A percentile compares a stretch with the other conserved stretches of the same genome.
These are phyloP conservation scores for Ceratocystis ficicola DNA, from an alignment of 2,329 filamentous ascomycete species.

Conservation along the genomic window DNA sequence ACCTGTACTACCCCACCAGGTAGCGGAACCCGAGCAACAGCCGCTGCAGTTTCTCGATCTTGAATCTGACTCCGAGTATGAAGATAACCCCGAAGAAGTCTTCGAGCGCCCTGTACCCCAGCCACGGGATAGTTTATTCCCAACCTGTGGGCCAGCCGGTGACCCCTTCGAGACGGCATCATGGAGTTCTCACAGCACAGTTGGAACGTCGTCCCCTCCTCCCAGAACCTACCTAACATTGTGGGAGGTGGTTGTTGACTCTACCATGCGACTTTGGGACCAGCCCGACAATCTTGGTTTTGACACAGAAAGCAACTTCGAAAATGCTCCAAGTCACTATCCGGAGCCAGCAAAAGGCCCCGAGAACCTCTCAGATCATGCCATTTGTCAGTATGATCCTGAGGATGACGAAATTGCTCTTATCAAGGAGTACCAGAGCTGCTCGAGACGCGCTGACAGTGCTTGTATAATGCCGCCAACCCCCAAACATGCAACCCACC, in stretches of 20 bases:
- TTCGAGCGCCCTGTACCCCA: neutral
- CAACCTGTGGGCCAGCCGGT: neutral
- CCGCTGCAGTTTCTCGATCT: neutral
- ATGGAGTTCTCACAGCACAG: neutral
- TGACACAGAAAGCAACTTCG: neutral
- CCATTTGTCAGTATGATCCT: neutral
- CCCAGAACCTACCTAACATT: slow-evolving; percentile 12
- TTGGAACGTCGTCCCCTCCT: neutral
- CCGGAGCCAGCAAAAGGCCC: neutral
- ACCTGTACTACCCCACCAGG: neutral
- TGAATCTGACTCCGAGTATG: slow-evolving; percentile 2
- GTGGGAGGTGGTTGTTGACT: slow-evolving; percentile 14
- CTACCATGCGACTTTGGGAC: slow-evolving; percentile 14
- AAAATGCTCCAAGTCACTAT: neutral
- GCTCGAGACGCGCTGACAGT: neutral
- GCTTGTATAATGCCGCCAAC: slow-evolving; percentile 10
- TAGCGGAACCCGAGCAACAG: neutral
- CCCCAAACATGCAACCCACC: neutral
- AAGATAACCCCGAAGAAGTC: slow-evolving; percentile 3
- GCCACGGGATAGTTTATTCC: neutral
- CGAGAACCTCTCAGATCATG: neutral
- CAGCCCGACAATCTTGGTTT: slow-evolving; percentile 13
- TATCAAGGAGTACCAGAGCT: slow-evolving; percentile 5
- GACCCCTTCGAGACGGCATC: neutral
- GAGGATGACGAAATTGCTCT: slow-evolving; percentile 2